Conservation (phyloP, 768 basidiomycete species). For the button mushroom (Agaricus bisporus) region DNA sequence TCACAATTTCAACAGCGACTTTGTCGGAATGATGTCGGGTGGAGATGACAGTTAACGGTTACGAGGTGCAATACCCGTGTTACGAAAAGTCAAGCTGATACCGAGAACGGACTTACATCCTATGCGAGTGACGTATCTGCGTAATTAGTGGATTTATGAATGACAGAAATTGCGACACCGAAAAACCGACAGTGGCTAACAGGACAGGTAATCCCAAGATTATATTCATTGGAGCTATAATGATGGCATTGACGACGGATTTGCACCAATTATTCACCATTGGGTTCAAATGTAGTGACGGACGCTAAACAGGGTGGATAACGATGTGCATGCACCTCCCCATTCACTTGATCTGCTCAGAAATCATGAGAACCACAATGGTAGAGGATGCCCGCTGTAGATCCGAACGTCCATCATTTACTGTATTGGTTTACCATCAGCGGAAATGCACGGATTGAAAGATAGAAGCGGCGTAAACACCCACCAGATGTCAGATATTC, state of each 20-base stretch:
- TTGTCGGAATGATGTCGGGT: not conserved
- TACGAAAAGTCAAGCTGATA: not conserved
- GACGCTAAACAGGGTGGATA: not conserved
- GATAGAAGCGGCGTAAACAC: not conserved
- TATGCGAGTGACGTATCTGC: not conserved
- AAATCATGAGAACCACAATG: not conserved
- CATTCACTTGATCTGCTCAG: not conserved
- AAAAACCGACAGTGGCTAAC: not conserved
- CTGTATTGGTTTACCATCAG: not conserved
- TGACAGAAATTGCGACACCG: not conserved
- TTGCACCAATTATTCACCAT: not conserved
- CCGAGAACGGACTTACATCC: not conserved
- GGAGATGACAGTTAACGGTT: not conserved
- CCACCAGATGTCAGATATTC: not conserved
- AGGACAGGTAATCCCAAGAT: not conserved
- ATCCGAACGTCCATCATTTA: not conserved
- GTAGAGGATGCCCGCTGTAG: not conserved
- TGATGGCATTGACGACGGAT: not conserved
- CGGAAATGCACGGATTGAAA: not conserved
- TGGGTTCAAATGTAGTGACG: not conserved
- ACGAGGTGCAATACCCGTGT: not conserved
- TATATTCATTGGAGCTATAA: not conserved
- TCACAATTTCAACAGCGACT: not conserved
- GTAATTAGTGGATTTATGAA: not conserved
- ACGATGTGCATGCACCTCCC: not conserved